Conservation (phyloP, 208 protist species). For the Wallacemonas rigidus region DNA sequence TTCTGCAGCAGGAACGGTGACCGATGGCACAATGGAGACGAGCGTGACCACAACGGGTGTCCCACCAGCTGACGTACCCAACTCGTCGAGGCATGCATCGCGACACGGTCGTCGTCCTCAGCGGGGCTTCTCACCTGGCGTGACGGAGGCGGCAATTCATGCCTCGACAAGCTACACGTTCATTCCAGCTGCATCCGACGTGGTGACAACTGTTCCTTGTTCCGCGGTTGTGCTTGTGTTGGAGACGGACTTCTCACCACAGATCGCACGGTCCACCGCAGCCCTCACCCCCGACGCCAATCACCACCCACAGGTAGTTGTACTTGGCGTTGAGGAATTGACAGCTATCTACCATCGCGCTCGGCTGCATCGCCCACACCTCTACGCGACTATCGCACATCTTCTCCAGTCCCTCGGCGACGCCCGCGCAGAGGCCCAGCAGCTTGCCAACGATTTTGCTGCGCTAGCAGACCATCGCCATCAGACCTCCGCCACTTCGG, state of each 20-base stretch:
- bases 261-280: not conserved
- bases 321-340: conserved; percentile 42
- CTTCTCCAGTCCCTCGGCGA: conserved; percentile 21
- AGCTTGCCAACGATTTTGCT: not conserved
- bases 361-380: conserved; percentile 31
- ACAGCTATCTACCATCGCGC: conserved; percentile 27
- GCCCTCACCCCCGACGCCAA: not conserved
- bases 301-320: conserved; percentile 22
- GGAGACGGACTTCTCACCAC: not conserved
- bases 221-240: conserved; percentile 32
- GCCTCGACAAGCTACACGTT: conserved; percentile 30
- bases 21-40: no score
- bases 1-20: no score
- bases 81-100: no score
- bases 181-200: conserved; percentile 21
- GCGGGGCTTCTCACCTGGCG: conserved; percentile 4
- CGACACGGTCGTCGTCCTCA: not conserved
- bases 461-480: not conserved
- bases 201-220: conserved; percentile 31
- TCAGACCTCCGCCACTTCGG: not conserved
- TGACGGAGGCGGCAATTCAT: conserved; percentile 2
- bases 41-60: not conserved
- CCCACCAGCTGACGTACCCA: not conserved
- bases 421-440: not conserved
- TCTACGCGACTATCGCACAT: conserved; percentile 34